Conservation (phyloP, 345 rosid species). For the Leavenworthia alabamica region DNA sequence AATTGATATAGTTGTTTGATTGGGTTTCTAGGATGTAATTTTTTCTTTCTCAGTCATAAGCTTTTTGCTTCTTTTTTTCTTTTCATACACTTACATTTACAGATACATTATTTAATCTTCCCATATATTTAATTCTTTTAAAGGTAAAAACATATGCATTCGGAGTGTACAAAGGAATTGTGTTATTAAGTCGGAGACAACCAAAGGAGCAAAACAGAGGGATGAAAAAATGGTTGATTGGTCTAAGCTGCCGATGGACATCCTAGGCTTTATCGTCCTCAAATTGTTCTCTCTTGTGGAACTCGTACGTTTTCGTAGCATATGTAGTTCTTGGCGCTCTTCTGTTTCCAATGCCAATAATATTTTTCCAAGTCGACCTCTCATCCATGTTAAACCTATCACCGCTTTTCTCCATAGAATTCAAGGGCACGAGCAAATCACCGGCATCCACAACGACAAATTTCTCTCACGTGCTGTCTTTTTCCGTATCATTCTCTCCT, state of each 20-base stretch:
- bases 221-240: not conserved
- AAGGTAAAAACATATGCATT: not conserved
- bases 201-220: not conserved
- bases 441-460: not conserved
- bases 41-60: too few species aligned
- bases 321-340: slow-evolving; percentile 5
- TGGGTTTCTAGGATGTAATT: too few species aligned
- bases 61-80: not conserved
- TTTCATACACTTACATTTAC: too few species aligned
- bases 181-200: not conserved
- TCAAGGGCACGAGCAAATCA: not conserved
- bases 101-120: not conserved
- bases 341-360: not conserved
- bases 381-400: not conserved
- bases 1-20: too few species aligned
- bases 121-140: not conserved
- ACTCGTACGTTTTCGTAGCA: slow-evolving; percentile 1
- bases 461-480: not conserved
- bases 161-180: not conserved
- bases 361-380: not conserved
- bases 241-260: not conserved
- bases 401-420: not conserved
- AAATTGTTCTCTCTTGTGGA: not conserved
- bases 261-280: not conserved
- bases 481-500: not conserved